A percentile compares a stretch with the other conserved stretches of the same genome.
phyloP scores from a whole-genome alignment of 495 filamentous ascomycete species.

The Aspergillus bridgeri region DNA sequence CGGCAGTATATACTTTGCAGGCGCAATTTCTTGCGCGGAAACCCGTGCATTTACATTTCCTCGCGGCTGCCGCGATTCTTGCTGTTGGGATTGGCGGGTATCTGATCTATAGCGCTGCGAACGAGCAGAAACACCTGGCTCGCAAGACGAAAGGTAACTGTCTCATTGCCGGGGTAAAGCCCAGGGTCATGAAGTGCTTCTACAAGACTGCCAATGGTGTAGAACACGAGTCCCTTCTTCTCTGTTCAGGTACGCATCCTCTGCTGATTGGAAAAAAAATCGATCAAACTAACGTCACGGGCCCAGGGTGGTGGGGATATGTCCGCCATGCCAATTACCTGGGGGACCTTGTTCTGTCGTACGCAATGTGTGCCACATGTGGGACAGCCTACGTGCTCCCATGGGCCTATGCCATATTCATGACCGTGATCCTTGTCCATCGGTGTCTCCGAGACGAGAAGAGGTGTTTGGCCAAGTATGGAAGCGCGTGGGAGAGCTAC shows the following conservation, averaged over 20 bases:
- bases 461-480: constrained; percentile 44
- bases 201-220: constrained; percentile 42
- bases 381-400: constrained; percentile 37
- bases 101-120: constrained; percentile 42
- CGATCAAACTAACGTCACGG: background rate
- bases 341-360: constrained; percentile 44
- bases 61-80: constrained; percentile 27
- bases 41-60: constrained; percentile 32
- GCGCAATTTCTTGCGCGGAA: constrained; percentile 46
- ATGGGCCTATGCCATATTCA: constrained; percentile 47
- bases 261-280: background rate
- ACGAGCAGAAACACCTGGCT: constrained; percentile 46
- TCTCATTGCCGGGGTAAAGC: constrained; percentile 16
- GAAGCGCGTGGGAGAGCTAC: constrained; percentile 41
- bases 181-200: constrained; percentile 19
- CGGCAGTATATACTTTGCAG: constrained; percentile 46
- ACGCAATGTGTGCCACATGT: constrained; percentile 40
- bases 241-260: constrained; percentile 31
- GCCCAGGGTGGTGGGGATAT: constrained; percentile 44
- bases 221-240: constrained; percentile 36
- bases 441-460: constrained; percentile 31
- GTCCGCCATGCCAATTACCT: constrained; percentile 49
- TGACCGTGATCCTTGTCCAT: constrained; percentile 24
- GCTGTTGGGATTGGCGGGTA: constrained; percentile 38
- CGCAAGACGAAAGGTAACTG: constrained; percentile 40